Conservation (phyloP, 805 yeast genomes). For the Kuraishia molischiana region DNA sequence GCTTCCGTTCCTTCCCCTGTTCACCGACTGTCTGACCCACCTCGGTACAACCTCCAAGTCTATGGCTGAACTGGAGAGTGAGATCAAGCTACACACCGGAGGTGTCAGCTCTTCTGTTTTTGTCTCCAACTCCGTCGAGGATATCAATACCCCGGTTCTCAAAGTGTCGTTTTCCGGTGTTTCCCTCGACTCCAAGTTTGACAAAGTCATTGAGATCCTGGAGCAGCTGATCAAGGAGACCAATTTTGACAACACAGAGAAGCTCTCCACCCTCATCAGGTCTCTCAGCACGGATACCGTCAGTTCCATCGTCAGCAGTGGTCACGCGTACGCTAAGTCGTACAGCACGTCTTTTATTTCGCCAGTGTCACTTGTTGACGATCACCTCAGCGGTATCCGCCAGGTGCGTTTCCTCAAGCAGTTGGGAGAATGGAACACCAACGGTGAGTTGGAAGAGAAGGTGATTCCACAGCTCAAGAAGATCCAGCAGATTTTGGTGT, state of each 20-base stretch:
- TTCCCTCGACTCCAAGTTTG: constrained; percentile 56
- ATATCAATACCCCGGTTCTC: constrained; percentile 37
- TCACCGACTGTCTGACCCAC: constrained; percentile 70
- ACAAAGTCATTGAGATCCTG: constrained; percentile 56
- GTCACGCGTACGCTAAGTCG: constrained; percentile 74
- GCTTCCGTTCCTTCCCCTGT: constrained; percentile 65
- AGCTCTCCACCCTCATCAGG: constrained; percentile 64
- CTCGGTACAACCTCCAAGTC: constrained; percentile 70
- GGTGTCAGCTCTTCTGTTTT: constrained; percentile 62
- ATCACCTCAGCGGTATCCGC: constrained; percentile 61
- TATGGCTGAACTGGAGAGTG: constrained; percentile 78
- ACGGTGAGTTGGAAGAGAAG: constrained; percentile 38
- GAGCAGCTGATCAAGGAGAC: constrained; percentile 59
- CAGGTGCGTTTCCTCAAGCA: constrained; percentile 65
- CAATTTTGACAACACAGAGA: constrained; percentile 54
- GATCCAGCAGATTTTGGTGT: constrained; percentile 34
- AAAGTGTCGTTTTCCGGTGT: constrained; percentile 56
- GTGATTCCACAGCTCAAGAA: constrained; percentile 55
- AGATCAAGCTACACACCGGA: constrained; percentile 76
- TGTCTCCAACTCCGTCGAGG: constrained; percentile 43
- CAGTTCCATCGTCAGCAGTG: constrained; percentile 74
- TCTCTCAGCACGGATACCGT: constrained; percentile 68
- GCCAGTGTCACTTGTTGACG: constrained; percentile 47
- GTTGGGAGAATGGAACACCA: constrained; percentile 42
- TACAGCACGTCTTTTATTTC: constrained; percentile 59